These are phyloP conservation scores for Solanum pennellii DNA, from an alignment of 257 asterid species.

Conservation along the genomic window DNA sequence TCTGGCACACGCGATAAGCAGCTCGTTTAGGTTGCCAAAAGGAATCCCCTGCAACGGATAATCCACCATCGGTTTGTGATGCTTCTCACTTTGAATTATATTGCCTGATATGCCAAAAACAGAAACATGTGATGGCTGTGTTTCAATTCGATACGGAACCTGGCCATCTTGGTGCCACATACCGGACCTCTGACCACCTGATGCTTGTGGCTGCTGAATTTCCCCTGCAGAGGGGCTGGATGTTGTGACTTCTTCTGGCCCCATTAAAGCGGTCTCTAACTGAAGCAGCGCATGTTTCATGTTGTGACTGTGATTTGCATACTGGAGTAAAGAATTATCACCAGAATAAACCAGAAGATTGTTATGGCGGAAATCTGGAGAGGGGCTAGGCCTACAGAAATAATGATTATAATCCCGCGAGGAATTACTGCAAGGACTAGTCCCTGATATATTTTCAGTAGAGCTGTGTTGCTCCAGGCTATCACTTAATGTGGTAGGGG, in stretches of 20 bases:
- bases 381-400: constrained; percentile 28
- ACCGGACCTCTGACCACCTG: constrained; percentile 36
- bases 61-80: constrained; percentile 17
- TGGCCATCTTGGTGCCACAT: constrained; percentile 34
- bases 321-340: constrained; percentile 11
- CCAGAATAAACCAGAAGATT: constrained; percentile 16
- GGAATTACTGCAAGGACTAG: constrained; percentile 47
- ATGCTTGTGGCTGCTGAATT: constrained; percentile 22
- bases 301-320: constrained; percentile 26
- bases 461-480: constrained; percentile 49
- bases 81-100: constrained; percentile 19
- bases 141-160: constrained; percentile 15
- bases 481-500: constrained; percentile 26
- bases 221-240: constrained; percentile 28
- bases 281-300: constrained; percentile 44
- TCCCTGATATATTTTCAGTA: constrained; percentile 37
- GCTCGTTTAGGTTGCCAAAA: constrained; percentile 46
- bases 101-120: constrained; percentile 12
- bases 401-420: constrained; percentile 29
- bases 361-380: constrained; percentile 21
- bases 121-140: constrained; percentile 22
- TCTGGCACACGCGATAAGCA: constrained; percentile 59
- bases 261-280: constrained; percentile 71
- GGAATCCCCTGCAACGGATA: constrained; percentile 25
- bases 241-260: constrained; percentile 36